phyloP scores from a whole-genome alignment of 2,329 filamentous ascomycete genomes.

The Fusarium irregulare region DNA sequence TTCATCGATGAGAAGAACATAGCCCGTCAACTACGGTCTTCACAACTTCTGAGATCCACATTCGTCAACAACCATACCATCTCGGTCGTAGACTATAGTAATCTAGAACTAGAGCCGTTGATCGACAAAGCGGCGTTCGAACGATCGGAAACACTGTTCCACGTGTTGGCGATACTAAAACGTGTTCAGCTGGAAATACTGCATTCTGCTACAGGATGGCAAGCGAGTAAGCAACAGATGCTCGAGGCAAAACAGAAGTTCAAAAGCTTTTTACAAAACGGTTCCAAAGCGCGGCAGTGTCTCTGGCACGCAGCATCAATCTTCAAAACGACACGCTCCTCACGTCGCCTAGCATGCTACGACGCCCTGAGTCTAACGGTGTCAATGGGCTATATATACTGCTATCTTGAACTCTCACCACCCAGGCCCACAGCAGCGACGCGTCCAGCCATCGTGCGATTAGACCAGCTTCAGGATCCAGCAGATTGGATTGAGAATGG shows the following conservation, averaged over 20 bases:
- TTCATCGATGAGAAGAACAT: background rate
- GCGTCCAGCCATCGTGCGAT: too few species aligned
- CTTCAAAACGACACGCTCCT: background rate
- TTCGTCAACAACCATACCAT: too few species aligned
- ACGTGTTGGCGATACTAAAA: background rate
- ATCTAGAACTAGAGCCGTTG: too few species aligned
- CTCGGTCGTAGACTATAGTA: too few species aligned
- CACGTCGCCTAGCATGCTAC: background rate
- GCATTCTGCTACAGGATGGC: background rate
- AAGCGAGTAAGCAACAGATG: background rate
- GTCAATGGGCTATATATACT: background rate
- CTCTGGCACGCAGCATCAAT: background rate
- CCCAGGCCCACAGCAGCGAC: too few species aligned
- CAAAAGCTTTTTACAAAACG: too few species aligned
- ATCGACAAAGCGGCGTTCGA: fast-evolving
- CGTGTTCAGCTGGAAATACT: background rate
- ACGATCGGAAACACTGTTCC: background rate
- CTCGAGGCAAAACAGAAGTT: background rate
- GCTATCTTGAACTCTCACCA: background rate
- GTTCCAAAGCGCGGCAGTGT: fast-evolving
- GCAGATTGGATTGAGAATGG: too few species aligned
- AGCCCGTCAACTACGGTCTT: background rate
- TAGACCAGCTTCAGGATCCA: background rate
- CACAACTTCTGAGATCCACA: background rate
- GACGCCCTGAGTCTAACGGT: fast-evolving